phyloP scores from a whole-genome alignment of 805 yeast genomes.

The Yamadazyma tumulicola region DNA sequence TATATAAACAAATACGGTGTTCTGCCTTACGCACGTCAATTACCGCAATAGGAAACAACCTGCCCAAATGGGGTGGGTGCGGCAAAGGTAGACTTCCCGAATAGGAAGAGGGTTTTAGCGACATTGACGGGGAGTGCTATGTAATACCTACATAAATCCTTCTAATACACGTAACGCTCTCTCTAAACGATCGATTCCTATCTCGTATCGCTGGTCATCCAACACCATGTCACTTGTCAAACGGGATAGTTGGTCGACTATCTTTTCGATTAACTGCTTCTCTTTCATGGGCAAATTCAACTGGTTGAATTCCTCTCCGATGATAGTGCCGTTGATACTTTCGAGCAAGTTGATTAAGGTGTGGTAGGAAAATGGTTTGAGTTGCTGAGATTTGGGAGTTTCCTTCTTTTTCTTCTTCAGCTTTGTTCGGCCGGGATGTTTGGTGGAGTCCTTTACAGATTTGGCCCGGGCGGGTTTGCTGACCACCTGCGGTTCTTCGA shows the following conservation, averaged over 20 bases:
- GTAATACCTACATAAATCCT: slow-evolving; percentile 62
- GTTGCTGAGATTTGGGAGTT: slow-evolving; percentile 4
- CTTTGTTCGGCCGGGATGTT: slow-evolving; percentile 16
- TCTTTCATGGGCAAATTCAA: slow-evolving; percentile 74
- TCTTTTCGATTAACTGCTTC: slow-evolving; percentile 74
- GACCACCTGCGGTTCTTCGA: slow-evolving; percentile 34
- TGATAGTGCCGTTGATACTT: slow-evolving; percentile 58
- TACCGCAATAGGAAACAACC: too few relatives aligned
- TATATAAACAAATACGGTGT: too few relatives aligned
- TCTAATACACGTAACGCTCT: slow-evolving; percentile 83
- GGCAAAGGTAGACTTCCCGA: too few relatives aligned
- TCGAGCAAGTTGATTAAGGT: slow-evolving; percentile 51
- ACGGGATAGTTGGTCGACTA: slow-evolving; percentile 80
- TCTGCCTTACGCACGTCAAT: too few relatives aligned
- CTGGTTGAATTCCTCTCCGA: slow-evolving; percentile 69
- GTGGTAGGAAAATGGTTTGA: slow-evolving; percentile 38
- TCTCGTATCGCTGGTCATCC: slow-evolving; percentile 75
- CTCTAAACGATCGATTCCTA: slow-evolving; percentile 75
- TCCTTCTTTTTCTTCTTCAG: slow-evolving; percentile 9
- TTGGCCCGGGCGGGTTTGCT: slow-evolving; percentile 30
- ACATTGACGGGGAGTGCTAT: too few relatives aligned
- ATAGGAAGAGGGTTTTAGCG: too few relatives aligned
- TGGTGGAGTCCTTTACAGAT: slow-evolving; percentile 30
- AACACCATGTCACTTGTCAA: slow-evolving; percentile 88
- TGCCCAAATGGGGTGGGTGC: too few relatives aligned